Base-by-base conservation (phyloP, 1,139 yeast species). In the Hansenula anomala region DNA sequence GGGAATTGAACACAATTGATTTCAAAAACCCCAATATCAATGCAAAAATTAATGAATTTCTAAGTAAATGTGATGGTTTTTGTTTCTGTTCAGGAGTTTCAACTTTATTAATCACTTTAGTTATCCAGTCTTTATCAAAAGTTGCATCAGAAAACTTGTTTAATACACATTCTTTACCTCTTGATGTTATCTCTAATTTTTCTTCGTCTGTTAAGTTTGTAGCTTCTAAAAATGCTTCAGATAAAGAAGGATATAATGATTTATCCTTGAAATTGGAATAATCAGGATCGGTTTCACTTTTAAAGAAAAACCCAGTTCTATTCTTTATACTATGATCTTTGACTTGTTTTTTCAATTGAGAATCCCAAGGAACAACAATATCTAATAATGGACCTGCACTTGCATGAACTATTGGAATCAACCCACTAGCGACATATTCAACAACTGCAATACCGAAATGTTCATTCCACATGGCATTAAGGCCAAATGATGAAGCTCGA, bases 401-500 rank as follows among this genome's bases (percentile, higher is more conserved):
- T 5, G 95, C 95, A 62, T 94, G 98, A 4, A 80, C 92, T 4
- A 94, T 67, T 1, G 98, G 97, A 16, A 92, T 77, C 17, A 85
- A 73, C 0, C 97, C 97, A 39, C 87, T 76, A 2, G 94, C 82
- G 66, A 86, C 71, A 56, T 90, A 90, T 61, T 94, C 99, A 9
- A 92, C 98, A 8, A 92, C 94, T 2, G 96, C 95, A 56, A 94
- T 94, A 16, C 99, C 99, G 59, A 94, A 94, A 64, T 94, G 99
- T 64, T 94, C 99, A 61, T 94, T 92, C 98, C 98, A 94, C 99
- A 94, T 94, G 22, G 96, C 92, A 55, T 94, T 90, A 35, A 92
- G 69, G 4, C 98, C 98, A 52, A 77, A 80, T 29, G 80, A 77
- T 2, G 90, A 77, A 9, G 61, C 63, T n/a, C 68, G 56, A 33